Percentiles rank a stretch among this genome's conserved stretches.
phyloP scores from a whole-genome alignment of 2,329 filamentous ascomycete species.

The Penicillium psychrosexuale region DNA sequence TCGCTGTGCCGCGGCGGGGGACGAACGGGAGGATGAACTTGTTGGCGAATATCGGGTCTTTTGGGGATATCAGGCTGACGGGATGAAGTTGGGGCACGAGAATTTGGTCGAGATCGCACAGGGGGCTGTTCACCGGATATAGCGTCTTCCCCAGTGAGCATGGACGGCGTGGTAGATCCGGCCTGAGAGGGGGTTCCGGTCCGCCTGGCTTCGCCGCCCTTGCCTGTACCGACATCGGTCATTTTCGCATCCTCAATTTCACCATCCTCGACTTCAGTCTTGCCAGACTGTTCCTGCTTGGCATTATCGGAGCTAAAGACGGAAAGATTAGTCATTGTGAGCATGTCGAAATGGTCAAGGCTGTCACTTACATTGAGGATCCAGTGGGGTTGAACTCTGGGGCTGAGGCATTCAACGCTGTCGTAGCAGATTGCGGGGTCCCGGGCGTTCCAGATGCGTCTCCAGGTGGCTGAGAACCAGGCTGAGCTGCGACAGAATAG shows the following conservation, averaged over 20 bases:
- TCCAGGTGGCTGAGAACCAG: slow-evolving; percentile 22
- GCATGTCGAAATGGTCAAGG: neutral
- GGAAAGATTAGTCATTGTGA: slow-evolving; percentile 20
- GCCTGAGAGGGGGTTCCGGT: slow-evolving; percentile 11
- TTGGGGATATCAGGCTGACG: slow-evolving; percentile 35
- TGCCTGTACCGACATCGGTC: slow-evolving; percentile 30
- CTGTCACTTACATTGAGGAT: slow-evolving; percentile 35
- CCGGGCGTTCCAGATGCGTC: slow-evolving; percentile 28
- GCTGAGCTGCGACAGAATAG: slow-evolving; percentile 30
- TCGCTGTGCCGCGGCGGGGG: slow-evolving; percentile 35
- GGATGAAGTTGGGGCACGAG: slow-evolving; percentile 29
- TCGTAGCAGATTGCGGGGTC: slow-evolving; percentile 32
- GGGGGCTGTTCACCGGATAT: slow-evolving; percentile 13
- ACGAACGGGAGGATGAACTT: slow-evolving; percentile 40
- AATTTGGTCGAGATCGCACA: slow-evolving; percentile 24
- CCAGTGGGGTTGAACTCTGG: slow-evolving; percentile 40
- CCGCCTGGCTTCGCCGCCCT: slow-evolving; percentile 16
- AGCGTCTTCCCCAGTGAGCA: slow-evolving; percentile 10
- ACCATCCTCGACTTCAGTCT: slow-evolving; percentile 44
- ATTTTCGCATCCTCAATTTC: slow-evolving; percentile 48
- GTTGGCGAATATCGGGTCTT: slow-evolving; percentile 38
- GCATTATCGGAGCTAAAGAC: slow-evolving; percentile 29
- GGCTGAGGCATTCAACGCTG: slow-evolving; percentile 41
- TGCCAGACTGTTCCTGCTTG: slow-evolving; percentile 26
- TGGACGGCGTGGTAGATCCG: slow-evolving; percentile 5